phyloP scores from a whole-genome alignment of 2,329 filamentous ascomycete species.

The Penicillium hordei region DNA sequence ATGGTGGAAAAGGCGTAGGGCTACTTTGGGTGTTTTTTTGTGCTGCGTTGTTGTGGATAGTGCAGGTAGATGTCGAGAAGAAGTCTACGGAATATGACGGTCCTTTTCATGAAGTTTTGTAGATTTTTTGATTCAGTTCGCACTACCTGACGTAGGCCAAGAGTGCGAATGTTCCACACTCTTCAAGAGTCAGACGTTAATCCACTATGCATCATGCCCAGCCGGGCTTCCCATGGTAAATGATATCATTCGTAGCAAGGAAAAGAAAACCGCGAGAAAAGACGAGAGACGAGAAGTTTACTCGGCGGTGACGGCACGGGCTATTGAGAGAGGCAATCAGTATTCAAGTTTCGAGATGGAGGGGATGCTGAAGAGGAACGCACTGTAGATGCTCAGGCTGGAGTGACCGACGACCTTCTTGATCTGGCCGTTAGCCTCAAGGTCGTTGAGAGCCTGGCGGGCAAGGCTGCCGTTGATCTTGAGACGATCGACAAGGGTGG shows the following conservation, averaged over 20 bases:
- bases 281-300: constrained; percentile 39
- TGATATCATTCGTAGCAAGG: constrained; percentile 43
- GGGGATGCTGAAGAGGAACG: constrained; percentile 36
- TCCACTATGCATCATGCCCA: constrained; percentile 39
- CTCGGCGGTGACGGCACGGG: constrained; percentile 48
- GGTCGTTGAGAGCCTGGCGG: constrained; percentile 80
- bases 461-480: constrained; percentile 99
- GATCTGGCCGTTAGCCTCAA: constrained; percentile 98
- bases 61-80: not conserved
- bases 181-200: constrained; percentile 32
- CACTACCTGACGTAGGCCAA: constrained; percentile 35
- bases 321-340: constrained; percentile 26
- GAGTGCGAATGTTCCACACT: constrained; percentile 33
- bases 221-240: constrained; percentile 38
- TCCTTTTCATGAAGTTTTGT: constrained; percentile 25
- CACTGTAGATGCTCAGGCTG: constrained; percentile 98
- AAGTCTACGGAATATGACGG: constrained; percentile 9
- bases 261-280: constrained; percentile 40
- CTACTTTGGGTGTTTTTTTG: not conserved
- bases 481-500: constrained; percentile 97
- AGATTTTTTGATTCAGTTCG: constrained; percentile 35
- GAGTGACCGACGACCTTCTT: constrained; percentile 96
- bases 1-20: constrained; percentile 21
- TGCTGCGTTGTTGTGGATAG: not conserved
- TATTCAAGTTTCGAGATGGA: not conserved